A percentile compares a stretch with the other conserved stretches of the same genome.
These are phyloP conservation scores for Aethionema arabicum DNA, from an alignment of 345 rosid genomes.

Conservation along the genomic window DNA sequence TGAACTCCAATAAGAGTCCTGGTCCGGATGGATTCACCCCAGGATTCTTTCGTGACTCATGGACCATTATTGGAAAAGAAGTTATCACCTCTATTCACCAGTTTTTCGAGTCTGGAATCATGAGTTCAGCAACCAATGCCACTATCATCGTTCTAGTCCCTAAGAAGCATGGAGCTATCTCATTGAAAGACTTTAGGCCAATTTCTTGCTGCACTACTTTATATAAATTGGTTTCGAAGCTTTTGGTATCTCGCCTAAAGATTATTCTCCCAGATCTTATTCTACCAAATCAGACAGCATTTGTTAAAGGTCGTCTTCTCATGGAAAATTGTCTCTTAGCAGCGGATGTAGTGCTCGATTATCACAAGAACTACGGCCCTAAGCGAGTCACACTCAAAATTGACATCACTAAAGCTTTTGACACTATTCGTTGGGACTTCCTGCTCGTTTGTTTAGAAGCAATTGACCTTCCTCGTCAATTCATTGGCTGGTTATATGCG, in stretches of 20 bases:
- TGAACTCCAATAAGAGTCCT: too few relatives aligned
- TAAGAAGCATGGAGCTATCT: neutral
- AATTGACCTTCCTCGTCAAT: neutral
- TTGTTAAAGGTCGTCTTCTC: neutral
- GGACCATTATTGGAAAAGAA: too few relatives aligned
- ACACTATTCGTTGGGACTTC: neutral
- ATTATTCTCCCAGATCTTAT: neutral
- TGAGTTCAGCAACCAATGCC: too few relatives aligned
- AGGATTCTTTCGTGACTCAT: too few relatives aligned
- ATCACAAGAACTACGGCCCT: neutral
- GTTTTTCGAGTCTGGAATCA: too few relatives aligned
- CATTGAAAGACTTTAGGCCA: neutral
- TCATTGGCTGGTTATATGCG: neutral
- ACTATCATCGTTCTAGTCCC: neutral
- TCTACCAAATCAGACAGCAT: neutral
- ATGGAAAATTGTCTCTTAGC: neutral
- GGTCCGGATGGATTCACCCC: too few relatives aligned
- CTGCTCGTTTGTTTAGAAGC: neutral
- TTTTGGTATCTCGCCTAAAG: neutral
- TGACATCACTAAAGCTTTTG: constrained; percentile 2
- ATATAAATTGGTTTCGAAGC: neutral
- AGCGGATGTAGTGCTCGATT: neutral
- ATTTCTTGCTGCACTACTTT: neutral
- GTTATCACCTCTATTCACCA: too few relatives aligned
- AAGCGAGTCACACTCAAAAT: neutral